These are phyloP conservation scores for Penicillium sp. DNA, from an alignment of 2,329 filamentous ascomycete genomes.

Conservation along the genomic window DNA sequence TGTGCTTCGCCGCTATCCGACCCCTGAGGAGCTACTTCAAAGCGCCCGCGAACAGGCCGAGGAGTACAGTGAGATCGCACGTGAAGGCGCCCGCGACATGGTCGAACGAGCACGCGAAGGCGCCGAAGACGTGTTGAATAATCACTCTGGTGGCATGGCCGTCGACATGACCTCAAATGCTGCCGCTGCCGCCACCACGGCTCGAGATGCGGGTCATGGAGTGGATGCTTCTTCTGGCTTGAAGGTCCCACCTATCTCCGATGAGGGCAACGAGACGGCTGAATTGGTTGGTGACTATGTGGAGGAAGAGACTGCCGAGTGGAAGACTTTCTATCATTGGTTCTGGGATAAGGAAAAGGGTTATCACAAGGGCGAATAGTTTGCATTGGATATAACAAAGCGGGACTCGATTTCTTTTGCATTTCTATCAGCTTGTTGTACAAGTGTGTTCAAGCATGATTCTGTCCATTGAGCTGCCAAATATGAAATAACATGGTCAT, in stretches of 20 bases:
- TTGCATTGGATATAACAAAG: background rate
- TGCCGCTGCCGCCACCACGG: constrained; percentile 13
- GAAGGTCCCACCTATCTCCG: constrained; percentile 14
- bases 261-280: constrained; percentile 40
- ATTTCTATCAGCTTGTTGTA: background rate
- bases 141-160: constrained; percentile 20
- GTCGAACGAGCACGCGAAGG: constrained; percentile 29
- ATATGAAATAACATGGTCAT: background rate
- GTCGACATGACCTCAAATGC: constrained; percentile 32
- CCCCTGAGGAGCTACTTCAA: constrained; percentile 39
- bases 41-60: constrained; percentile 39
- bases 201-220: constrained; percentile 8
- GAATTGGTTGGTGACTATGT: constrained; percentile 46
- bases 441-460: background rate
- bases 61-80: constrained; percentile 40
- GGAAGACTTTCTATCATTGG: constrained; percentile 42
- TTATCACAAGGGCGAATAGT: background rate
- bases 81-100: constrained; percentile 36
- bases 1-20: constrained; percentile 43
- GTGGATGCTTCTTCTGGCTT: constrained; percentile 21
- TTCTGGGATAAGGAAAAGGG: constrained; percentile 36
- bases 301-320: constrained; percentile 40
- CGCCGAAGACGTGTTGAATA: constrained; percentile 24
- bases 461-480: background rate
- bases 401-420: background rate